Conservation (phyloP, 2,329 filamentous ascomycete genomes). For the Rosellinia necatrix region DNA sequence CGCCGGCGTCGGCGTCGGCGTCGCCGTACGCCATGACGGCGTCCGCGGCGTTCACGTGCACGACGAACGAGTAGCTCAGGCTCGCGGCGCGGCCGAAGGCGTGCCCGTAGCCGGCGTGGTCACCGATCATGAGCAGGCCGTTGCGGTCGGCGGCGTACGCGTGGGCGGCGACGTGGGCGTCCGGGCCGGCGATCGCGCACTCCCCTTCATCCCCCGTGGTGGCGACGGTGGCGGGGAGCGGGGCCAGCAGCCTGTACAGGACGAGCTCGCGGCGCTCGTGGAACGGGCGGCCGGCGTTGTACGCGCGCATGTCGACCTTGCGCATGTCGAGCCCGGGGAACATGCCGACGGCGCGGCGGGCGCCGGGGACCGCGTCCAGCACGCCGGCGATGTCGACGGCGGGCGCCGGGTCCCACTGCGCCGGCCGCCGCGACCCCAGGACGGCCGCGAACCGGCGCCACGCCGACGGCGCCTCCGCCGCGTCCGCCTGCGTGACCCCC, state of each 20-base stretch:
- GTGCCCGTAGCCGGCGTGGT: conserved; percentile 53
- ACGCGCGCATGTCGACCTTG: conserved; percentile 57
- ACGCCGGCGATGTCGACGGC: conserved; percentile 51
- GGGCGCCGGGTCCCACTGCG: conserved; percentile 52
- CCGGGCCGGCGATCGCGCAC: conserved; percentile 41
- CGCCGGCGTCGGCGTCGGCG: too few relatives aligned
- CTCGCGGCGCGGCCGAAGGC: conserved; percentile 49
- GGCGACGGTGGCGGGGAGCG: conserved; percentile 45
- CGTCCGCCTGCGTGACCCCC: conserved; percentile 42
- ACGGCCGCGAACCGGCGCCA: conserved; percentile 51
- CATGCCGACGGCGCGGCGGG: conserved; percentile 46
- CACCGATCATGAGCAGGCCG: conserved; percentile 55
- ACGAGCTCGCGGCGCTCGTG: conserved; percentile 54
- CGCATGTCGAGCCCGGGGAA: conserved; percentile 59
- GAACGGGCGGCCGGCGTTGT: conserved; percentile 49
- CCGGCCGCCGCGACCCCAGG: conserved; percentile 43
- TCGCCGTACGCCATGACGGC: conserved; percentile 52
- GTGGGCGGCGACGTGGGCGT: conserved; percentile 54
- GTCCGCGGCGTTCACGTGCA: conserved; percentile 55
- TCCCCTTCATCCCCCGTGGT: not conserved
- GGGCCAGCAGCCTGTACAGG: conserved; percentile 53
- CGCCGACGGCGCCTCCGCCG: conserved; percentile 47
- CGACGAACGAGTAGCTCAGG: conserved; percentile 56
- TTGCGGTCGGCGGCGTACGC: conserved; percentile 60
- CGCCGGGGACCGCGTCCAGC: conserved; percentile 31